Evolutionary conservation across 768 basidiomycete species (phyloP), one percentile per base, ranked within the genome.

Genomic region (Suillus subluteus): DNA sequence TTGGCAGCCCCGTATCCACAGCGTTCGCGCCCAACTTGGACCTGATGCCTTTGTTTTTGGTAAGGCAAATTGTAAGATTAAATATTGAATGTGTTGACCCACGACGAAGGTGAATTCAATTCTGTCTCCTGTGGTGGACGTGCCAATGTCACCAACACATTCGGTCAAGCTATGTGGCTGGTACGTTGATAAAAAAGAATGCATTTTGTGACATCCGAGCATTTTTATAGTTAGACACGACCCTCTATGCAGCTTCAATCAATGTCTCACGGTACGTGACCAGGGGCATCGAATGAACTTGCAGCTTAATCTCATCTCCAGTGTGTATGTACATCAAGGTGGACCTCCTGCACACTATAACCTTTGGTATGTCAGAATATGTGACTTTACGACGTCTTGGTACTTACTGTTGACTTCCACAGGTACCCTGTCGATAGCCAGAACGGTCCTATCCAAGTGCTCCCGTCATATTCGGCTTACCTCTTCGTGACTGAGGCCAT

Each of bases 141-240:
- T 62, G 79, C 81, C 65, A 80, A 79, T 54, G 82, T 86, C 44
- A 84, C 82, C 71, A 84, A 86, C 67, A 86, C 86, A 3, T 85
- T 86, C 64, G 85, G 86, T 32, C 86, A 86, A 66, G 82, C 84
- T 16, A 75, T 87, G 40, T 86, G 85, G 85, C 75, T 86, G 59
- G 75, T 84, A 32, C 79, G 84, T 66, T 69, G 13, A 84, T 82
- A 1, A 83, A 37, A 79, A 4, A 69, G 18, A 12, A 16, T 26
- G 16, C 26, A 52, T 13, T 3, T 54, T 21, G 6, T 43, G 26
- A 46, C 38, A 35, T 23, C 26, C 56, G 41, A 61, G 66, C 40
- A 18, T 66, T 21, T 15, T 54, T 18, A 13, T 52, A 74, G 73
- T 64, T 72, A 16, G 70, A 67, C 40, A 67, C 66, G 3, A 67